Conservation (phyloP, 352 stramenopile genomes). For the Pythium plurisporium region DNA sequence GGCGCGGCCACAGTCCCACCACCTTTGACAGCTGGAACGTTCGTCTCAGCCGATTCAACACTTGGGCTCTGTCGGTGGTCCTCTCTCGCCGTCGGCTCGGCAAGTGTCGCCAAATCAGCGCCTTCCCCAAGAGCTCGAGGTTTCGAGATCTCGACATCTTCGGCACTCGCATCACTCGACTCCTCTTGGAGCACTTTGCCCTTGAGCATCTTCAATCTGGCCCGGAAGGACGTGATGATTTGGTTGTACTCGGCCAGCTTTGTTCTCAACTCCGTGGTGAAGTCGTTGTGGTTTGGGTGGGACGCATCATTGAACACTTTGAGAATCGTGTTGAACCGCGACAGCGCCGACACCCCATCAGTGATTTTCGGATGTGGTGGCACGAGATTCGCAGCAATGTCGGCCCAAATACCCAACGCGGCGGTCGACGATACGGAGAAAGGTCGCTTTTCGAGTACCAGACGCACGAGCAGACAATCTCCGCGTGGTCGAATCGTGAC, state of each 20-base stretch:
- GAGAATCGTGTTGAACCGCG: background rate
- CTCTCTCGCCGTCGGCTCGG: background rate
- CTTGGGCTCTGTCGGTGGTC: background rate
- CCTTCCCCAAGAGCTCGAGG: background rate
- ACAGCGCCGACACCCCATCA: background rate
- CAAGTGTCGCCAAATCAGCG: background rate
- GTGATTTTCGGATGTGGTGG: background rate
- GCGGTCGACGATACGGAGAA: background rate
- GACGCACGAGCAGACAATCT: background rate
- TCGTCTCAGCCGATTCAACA: too few species aligned
- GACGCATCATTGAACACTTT: slow-evolving; percentile 2
- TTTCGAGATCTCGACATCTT: background rate
- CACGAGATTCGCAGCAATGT: background rate
- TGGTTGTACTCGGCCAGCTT: background rate
- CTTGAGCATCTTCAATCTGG: slow-evolving; percentile 3
- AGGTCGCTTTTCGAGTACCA: slow-evolving; percentile 9
- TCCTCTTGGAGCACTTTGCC: background rate
- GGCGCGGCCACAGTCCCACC: background rate
- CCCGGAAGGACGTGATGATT: slow-evolving; percentile 1
- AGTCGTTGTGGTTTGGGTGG: background rate
- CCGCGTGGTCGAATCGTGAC: background rate
- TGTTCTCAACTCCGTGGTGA: background rate
- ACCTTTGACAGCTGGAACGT: too few species aligned
- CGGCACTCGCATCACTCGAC: slow-evolving; percentile 1
- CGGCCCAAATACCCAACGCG: background rate